phyloP scores from a whole-genome alignment of 352 stramenopile genomes.

The Globisporangium radiosum region DNA sequence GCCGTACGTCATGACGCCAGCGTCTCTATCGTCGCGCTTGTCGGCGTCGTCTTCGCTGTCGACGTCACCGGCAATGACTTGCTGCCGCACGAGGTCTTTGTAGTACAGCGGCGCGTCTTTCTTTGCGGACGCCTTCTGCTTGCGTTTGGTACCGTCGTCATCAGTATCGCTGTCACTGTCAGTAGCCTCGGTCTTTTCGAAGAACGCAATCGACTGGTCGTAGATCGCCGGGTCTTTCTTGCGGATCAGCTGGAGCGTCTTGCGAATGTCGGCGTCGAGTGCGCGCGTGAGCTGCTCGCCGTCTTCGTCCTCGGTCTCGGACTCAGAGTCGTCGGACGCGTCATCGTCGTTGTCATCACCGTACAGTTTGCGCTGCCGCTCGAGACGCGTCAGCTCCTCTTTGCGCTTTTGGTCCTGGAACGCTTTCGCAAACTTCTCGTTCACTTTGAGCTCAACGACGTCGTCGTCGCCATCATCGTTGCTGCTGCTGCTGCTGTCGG shows the following conservation, averaged over 20 bases:
- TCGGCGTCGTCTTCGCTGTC: conserved; percentile 72
- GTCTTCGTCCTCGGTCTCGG: conserved; percentile 82
- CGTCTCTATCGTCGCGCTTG: conserved; percentile 13
- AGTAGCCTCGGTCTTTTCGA: conserved; percentile 36
- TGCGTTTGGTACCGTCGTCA: conserved; percentile 18
- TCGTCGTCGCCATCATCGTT: conserved; percentile 12
- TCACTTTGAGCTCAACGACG: conserved; percentile 59
- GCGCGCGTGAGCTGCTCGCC: conserved; percentile 67
- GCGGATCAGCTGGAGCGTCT: conserved; percentile 87
- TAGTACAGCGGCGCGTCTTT: conserved; percentile 64
- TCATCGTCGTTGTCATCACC: conserved; percentile 26
- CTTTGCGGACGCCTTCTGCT: conserved; percentile 24
- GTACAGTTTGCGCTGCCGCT: conserved; percentile 31
- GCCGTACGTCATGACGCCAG: conserved; percentile 46
- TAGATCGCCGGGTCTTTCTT: conserved; percentile 91
- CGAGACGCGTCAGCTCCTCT: conserved; percentile 62
- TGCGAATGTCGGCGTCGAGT: conserved; percentile 71
- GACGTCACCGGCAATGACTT: conserved; percentile 87
- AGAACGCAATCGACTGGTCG: conserved; percentile 87
- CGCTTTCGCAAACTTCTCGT: conserved; percentile 65
- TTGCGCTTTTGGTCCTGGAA: conserved; percentile 77
- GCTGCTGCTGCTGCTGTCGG: neutral
- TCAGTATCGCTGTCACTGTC: conserved; percentile 20
- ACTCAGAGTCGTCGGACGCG: conserved; percentile 63
- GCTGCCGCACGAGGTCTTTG: conserved; percentile 95